Percentiles rank a stretch among this genome's conserved stretches.
phyloP scores from a whole-genome alignment of 169 alveolate genomes.

The Cryptosporidium sp. region DNA sequence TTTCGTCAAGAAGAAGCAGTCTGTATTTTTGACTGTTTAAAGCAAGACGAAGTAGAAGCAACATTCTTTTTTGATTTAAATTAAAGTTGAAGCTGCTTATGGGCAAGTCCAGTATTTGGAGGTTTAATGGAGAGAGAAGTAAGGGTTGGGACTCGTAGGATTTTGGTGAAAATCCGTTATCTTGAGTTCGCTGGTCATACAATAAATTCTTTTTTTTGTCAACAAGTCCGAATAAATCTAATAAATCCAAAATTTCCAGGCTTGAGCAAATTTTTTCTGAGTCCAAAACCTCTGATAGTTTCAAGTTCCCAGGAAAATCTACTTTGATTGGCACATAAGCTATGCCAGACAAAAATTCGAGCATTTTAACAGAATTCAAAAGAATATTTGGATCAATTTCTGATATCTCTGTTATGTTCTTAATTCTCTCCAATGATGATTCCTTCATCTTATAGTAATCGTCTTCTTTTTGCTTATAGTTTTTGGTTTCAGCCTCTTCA shows the following conservation, averaged over 20 bases:
- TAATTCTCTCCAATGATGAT: conserved; percentile 17
- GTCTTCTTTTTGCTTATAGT: neutral
- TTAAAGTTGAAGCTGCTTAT: conserved; percentile 1
- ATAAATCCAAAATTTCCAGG: neutral
- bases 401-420: neutral
- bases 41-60: conserved; percentile 14
- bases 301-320: conserved; percentile 49
- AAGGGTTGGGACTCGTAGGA: neutral
- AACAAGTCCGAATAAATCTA: conserved; percentile 35
- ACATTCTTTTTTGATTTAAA: conserved; percentile 22
- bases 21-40: conserved; percentile 16
- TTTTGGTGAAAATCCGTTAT: neutral
- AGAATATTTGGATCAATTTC: conserved; percentile 44
- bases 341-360: conserved; percentile 9
- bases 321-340: conserved; percentile 69
- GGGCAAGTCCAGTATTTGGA: neutral
- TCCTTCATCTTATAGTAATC: conserved; percentile 20
- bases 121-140: neutral
- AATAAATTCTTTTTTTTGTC: neutral
- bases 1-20: conserved; percentile 38
- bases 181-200: neutral
- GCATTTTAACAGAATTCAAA: conserved; percentile 23
- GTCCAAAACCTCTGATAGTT: conserved; percentile 5
- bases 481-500: neutral
- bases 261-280: neutral